A percentile compares a stretch with the other conserved stretches of the same genome.
Evolutionary conservation across 2,329 filamentous ascomycete species (phyloP).

Genomic region (Orbilia blumenaviensis): DNA sequence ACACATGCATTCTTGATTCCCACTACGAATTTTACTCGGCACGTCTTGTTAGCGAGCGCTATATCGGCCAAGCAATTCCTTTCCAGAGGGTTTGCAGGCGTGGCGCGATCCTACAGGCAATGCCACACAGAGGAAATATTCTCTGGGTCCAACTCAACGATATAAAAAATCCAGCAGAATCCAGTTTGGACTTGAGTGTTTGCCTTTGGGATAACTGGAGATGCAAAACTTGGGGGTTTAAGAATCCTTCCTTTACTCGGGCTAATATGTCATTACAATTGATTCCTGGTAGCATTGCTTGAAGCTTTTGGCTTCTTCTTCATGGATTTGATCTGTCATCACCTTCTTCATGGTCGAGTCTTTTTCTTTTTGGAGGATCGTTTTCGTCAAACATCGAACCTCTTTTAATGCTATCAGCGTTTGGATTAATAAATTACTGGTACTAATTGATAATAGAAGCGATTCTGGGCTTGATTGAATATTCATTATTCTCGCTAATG

Average conservation of each 20-base stretch:
- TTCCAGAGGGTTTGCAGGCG: slow-evolving; percentile 11
- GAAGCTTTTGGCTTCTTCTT: not conserved
- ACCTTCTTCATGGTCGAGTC: not conserved
- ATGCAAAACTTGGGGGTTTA: slow-evolving; percentile 16
- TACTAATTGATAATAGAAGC: not conserved
- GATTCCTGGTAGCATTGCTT: not conserved
- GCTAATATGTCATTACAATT: not conserved
- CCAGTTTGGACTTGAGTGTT: slow-evolving; percentile 11
- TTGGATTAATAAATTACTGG: not conserved
- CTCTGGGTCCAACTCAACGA: slow-evolving; percentile 5
- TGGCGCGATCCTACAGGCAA: not conserved
- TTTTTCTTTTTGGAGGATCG: not conserved
- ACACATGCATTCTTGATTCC: not conserved
- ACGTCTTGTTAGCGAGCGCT: not conserved
- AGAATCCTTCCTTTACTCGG: not conserved
- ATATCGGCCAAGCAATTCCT: not conserved
- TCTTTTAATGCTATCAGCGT: too few relatives aligned
- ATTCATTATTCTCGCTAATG: too few relatives aligned
- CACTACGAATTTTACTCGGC: not conserved
- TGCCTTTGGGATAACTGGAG: slow-evolving; percentile 31
- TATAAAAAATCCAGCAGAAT: not conserved
- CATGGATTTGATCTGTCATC: not conserved
- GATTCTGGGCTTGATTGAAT: not conserved
- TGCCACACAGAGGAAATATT: not conserved
- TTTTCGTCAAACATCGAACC: too few relatives aligned